Evolutionary conservation across 164 flowering plant species (phyloP).

Genomic region (Chimonanthus salicifolius): DNA sequence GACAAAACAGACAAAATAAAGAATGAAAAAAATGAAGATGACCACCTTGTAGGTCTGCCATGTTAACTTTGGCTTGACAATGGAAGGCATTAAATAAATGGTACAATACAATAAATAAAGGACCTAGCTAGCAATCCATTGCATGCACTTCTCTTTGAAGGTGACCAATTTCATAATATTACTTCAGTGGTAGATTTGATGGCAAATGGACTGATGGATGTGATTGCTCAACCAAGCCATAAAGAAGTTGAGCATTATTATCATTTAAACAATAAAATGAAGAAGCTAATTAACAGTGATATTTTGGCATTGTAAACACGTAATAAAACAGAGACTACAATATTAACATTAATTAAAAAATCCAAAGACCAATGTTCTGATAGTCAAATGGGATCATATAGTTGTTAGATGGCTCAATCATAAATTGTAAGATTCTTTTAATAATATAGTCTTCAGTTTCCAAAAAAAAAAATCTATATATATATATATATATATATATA

Average conservation of each 20-base stretch:
- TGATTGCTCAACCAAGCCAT: background rate
- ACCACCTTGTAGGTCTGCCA: background rate
- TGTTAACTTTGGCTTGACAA: background rate
- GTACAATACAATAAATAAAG: too few species aligned
- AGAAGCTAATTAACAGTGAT: too few species aligned
- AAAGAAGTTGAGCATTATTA: background rate
- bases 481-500: too few species aligned
- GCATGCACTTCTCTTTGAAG: background rate
- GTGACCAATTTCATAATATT: background rate
- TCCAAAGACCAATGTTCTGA: background rate
- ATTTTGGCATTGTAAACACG: background rate
- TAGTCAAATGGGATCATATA: background rate
- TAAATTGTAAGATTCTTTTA: too few species aligned
- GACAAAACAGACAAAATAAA: too few species aligned
- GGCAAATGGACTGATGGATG: background rate
- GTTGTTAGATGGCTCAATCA: too few species aligned
- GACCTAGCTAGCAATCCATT: background rate
- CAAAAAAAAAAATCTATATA: too few species aligned
- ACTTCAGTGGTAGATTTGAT: background rate
- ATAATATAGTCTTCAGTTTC: too few species aligned
- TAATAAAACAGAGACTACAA: background rate
- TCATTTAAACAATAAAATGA: too few species aligned
- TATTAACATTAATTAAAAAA: too few species aligned
- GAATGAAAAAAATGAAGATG: background rate
- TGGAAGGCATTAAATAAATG: background rate